A percentile compares a stretch with the other conserved stretches of the same genome.
Evolutionary conservation across 2,329 filamentous ascomycete species (phyloP).

Genomic region (Nemania serpens): DNA sequence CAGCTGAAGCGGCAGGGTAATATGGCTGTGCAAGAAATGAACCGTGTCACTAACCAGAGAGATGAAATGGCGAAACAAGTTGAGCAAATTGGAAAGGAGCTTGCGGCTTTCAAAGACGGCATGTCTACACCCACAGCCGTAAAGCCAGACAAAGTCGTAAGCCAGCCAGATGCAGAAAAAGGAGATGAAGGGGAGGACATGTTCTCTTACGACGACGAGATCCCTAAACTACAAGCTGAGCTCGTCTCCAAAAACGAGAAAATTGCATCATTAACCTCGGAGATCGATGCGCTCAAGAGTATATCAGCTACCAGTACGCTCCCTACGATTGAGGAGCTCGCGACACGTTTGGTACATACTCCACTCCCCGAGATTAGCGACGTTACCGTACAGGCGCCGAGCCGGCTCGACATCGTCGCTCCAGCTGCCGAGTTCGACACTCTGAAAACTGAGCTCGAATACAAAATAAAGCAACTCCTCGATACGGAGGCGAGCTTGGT

Average conservation of each 20-base stretch:
- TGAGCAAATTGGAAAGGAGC: slow-evolving; percentile 68
- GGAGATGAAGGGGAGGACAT: slow-evolving; percentile 67
- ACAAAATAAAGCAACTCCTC: slow-evolving; percentile 51
- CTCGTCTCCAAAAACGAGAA: slow-evolving; percentile 71
- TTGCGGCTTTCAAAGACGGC: slow-evolving; percentile 67
- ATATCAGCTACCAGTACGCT: slow-evolving; percentile 62
- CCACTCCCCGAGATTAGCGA: slow-evolving; percentile 32
- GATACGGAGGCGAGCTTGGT: slow-evolving; percentile 48
- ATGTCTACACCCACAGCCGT: slow-evolving; percentile 54
- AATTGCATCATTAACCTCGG: slow-evolving; percentile 69
- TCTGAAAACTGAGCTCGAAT: slow-evolving; percentile 54
- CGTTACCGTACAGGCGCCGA: slow-evolving; percentile 47
- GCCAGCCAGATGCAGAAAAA: slow-evolving; percentile 23
- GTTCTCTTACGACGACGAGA: slow-evolving; percentile 90
- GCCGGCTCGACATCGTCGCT: slow-evolving; percentile 56
- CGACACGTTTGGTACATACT: too few species aligned
- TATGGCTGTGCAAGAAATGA: slow-evolving; percentile 93
- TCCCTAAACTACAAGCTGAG: slow-evolving; percentile 79
- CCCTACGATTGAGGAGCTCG: too few species aligned
- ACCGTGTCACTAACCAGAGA: slow-evolving; percentile 80
- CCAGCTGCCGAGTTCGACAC: slow-evolving; percentile 54
- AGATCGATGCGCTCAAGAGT: slow-evolving; percentile 69
- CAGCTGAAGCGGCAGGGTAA: slow-evolving; percentile 84
- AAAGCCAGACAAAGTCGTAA: slow-evolving; percentile 33
- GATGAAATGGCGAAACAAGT: slow-evolving; percentile 79